phyloP scores from a whole-genome alignment of 1,139 yeast genomes.

The Suhomyces wounanorum region DNA sequence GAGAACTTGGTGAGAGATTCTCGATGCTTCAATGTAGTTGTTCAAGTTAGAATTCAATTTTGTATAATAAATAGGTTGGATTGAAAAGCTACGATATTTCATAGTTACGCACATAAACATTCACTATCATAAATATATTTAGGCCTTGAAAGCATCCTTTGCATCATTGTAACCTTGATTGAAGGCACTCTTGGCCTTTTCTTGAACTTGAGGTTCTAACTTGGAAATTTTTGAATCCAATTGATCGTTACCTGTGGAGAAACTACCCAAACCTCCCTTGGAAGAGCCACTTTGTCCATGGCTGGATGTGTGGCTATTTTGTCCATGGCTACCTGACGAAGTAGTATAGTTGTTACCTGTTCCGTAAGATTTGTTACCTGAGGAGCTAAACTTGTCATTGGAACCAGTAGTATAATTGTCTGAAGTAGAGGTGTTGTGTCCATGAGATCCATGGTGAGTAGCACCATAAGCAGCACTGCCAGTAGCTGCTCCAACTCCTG shows the following conservation, averaged over 20 bases:
- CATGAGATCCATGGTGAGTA: constrained; percentile 10
- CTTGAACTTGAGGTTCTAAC: constrained; percentile 36
- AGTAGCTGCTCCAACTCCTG: constrained; percentile 16
- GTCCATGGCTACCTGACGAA: not conserved
- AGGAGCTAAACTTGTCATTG: not conserved
- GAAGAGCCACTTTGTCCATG: constrained; percentile 1
- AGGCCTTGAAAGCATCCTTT: constrained; percentile 26
- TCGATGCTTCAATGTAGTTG: constrained; percentile 69
- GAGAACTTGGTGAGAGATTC: constrained; percentile 46
- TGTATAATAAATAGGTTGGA: too few relatives aligned
- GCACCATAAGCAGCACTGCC: constrained; percentile 17
- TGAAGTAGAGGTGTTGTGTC: not conserved
- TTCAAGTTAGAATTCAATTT: constrained; percentile 52
- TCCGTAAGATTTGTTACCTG: not conserved
- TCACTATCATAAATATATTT: constrained; percentile 1
- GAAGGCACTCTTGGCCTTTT: constrained; percentile 43
- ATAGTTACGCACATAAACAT: not conserved
- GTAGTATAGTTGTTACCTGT: constrained; percentile 2
- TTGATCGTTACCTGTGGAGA: constrained; percentile 38
- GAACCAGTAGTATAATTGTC: not conserved
- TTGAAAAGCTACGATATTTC: too few relatives aligned
- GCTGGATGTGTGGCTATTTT: not conserved
- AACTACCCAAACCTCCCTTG: constrained; percentile 18
- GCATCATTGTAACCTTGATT: constrained; percentile 42
- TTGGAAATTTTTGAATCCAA: constrained; percentile 37